Base-by-base conservation (phyloP, 345 rosid species). In the Conringia planisiliqua region DNA sequence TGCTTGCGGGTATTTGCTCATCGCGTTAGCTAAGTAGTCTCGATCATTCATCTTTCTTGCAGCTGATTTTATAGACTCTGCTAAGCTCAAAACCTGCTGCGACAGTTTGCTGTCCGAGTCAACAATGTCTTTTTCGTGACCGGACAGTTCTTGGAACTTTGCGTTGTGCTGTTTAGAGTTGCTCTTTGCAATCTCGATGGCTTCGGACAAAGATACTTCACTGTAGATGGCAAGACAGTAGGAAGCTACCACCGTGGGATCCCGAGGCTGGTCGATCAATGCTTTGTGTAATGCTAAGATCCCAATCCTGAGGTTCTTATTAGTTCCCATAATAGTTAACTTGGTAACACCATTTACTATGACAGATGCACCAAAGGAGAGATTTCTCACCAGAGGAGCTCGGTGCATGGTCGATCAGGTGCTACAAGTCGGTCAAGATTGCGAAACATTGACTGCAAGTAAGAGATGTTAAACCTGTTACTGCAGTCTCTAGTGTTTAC, bases 231-330 rank as follows among this genome's bases (percentile, higher is more conserved):
- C 77, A 17, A 78, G 78, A 36, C 78, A 72, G 61, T 61, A 73
- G 11, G 71, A 43, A 33, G 78, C 81, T 57, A 88, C 85, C 12
- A 78, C 87, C 6, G 57, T 43, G 44, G 87, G 91, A 70, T 88
- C 84, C 78, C 85, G 82, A 33, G 91, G 90, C 55, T 84, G 78
- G 55, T 84, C 85, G 2, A 77, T 79, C 47, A 90, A 64, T 24
- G 90, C 90, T 70, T 84, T 83, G 74, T 90, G 96, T 56, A 90
- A 88, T 33, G 90, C 96, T 58, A 90, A 72, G 61, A 90, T 74
- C 42, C 83, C 85, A 46, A 87, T 68, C 96, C 93, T 90, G 85
- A 70, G 16, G 51, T 65, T n/a, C 54, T 58, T 10, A 74, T 16
- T 33, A 33, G 29, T 56, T 14, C 16, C 30, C 20, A n/a, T 55